Conservation (phyloP, 1,139 yeast species). For the Sugiyamaella pinicola region DNA sequence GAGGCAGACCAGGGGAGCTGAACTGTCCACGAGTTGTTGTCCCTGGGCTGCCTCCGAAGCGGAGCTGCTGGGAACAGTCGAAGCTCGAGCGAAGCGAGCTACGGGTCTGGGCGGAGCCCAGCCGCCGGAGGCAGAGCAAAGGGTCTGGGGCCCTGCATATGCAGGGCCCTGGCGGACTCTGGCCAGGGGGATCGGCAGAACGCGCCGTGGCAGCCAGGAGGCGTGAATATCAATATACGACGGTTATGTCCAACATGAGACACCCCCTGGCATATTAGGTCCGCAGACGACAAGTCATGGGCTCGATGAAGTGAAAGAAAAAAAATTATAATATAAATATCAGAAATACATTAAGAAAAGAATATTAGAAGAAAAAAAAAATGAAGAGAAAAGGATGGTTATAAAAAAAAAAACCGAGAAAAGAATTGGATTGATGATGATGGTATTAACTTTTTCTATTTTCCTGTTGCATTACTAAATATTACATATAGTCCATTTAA, state of each 20-base stretch:
- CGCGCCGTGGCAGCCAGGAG: too few species aligned
- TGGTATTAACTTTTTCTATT: slow-evolving; percentile 16
- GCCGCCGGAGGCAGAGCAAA: background rate
- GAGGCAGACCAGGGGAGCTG: too few species aligned
- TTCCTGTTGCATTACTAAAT: slow-evolving; percentile 16
- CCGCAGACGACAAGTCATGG: background rate
- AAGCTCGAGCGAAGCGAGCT: background rate
- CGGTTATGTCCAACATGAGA: too few species aligned
- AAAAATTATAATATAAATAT: slow-evolving; percentile 8
- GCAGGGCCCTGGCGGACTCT: too few species aligned
- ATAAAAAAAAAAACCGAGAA: background rate
- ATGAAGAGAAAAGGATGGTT: background rate
- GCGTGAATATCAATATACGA: too few species aligned
- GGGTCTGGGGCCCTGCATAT: too few species aligned
- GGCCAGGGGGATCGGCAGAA: too few species aligned
- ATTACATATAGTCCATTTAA: slow-evolving; percentile 32
- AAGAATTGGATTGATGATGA: too few species aligned
- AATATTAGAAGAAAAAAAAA: background rate
- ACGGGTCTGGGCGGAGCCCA: slow-evolving; percentile 3
- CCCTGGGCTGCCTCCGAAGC: too few species aligned
- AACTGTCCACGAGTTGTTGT: too few species aligned
- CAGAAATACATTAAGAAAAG: background rate
- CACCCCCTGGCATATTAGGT: too few species aligned
- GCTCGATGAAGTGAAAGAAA: background rate
- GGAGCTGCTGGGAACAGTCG: too few species aligned